Base-by-base conservation (phyloP, 306 rosid species). In the Cucumis cinereus region DNA sequence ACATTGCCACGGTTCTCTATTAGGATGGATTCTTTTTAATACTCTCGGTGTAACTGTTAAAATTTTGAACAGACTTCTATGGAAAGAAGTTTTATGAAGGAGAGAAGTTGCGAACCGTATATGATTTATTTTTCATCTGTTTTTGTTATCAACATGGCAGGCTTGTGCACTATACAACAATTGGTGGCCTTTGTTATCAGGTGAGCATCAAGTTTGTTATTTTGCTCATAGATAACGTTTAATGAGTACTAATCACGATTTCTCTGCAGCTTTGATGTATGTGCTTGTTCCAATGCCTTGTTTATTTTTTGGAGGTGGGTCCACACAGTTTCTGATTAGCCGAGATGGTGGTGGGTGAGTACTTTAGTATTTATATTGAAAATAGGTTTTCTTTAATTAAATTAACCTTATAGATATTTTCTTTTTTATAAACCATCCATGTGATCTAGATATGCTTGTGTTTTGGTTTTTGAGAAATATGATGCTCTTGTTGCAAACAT, bases 121-220 rank as follows among this genome's bases (percentile, higher is more conserved):
- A 64, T 70, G 72, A 57, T 50, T 60, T 70, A 75, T 77, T 66
- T 54, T 57, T 66, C 28, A 3, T 62, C 69, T 78, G 55, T 69
- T 22, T 63, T 59, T 78, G 58, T 78, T 77, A 14, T 69, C 23
- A 49, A 78, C 63, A 77, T 75, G 82, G 80, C 88, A 94, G 99
- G 98, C 98, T 62, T 95, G 99, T 79, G 98, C 89, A 61, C 79
- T 94, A 83, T 94, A 90, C 88, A 89, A 80, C 86, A 94, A 94
- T 80, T 94, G 99, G 99, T 94, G 96, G 97, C 99, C 98, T 33
- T 84, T 94, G 99, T 77, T 95, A 79, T 84, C 98, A 81, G 99
- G 98, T 95, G 79, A 85, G 80, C 58, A 62, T 45, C 47, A 3
- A 77, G 61, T 68, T 73, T n/a, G 58, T 58, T 77, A 55, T 76